A percentile compares a stretch with the other conserved stretches of the same genome.
Conservation (phyloP, 2,329 filamentous ascomycete genomes). For the Aspergillus awamori region DNA sequence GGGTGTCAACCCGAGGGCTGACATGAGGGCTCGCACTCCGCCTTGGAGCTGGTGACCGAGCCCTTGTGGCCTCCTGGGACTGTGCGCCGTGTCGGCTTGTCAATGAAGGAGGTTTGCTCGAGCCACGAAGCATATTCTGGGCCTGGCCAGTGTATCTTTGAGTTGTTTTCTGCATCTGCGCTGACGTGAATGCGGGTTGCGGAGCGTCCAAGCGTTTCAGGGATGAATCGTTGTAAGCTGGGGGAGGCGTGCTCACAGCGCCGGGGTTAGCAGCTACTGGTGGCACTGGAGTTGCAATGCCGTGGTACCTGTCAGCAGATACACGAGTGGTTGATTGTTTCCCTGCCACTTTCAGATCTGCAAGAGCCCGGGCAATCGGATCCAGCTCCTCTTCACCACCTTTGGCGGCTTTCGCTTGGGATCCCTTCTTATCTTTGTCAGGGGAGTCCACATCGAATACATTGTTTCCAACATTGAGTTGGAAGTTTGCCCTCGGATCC, state of each 20-base stretch:
- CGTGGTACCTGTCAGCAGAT: conserved; percentile 93
- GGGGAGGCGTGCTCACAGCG: conserved; percentile 68
- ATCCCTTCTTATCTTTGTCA: conserved; percentile 57
- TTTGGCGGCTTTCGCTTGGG: conserved; percentile 43
- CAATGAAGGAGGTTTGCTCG: conserved; percentile 56
- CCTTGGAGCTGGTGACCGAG: conserved; percentile 68
- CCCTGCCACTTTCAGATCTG: conserved; percentile 83
- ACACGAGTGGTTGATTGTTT: conserved; percentile 83
- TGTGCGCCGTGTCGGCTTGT: conserved; percentile 60
- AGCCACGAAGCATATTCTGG: conserved; percentile 69
- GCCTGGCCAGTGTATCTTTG: conserved; percentile 85
- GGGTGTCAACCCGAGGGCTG: conserved; percentile 35
- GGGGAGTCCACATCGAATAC: conserved; percentile 89
- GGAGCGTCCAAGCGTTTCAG: conserved; percentile 83
- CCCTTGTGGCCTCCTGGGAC: conserved; percentile 48
- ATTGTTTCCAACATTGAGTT: conserved; percentile 92
- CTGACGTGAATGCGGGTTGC: conserved; percentile 86
- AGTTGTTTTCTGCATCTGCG: conserved; percentile 93
- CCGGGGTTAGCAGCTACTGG: conserved; percentile 39
- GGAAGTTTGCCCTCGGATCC: conserved; percentile 88
- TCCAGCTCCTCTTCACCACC: conserved; percentile 67
- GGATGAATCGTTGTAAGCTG: conserved; percentile 75
- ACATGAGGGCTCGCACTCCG: conserved; percentile 48
- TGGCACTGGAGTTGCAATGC: conserved; percentile 79
- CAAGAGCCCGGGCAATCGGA: conserved; percentile 88